Percentiles rank a stretch among this genome's conserved stretches.
Evolutionary conservation across 768 basidiomycete species (phyloP).

Genomic region (Podaxis pistillaris): DNA sequence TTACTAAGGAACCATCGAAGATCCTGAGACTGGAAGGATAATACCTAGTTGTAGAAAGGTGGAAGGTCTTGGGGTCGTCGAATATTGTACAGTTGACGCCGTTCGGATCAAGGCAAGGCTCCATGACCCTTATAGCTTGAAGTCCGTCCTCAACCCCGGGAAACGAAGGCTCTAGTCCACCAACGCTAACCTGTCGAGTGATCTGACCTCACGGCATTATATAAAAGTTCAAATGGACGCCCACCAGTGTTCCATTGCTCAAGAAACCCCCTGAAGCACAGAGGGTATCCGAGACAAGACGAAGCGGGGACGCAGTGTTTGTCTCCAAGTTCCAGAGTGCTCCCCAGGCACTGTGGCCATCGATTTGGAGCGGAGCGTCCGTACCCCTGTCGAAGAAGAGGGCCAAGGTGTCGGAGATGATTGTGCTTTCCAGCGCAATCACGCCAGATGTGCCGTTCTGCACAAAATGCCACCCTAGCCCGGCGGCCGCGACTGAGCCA

Average conservation of each 20-base stretch:
- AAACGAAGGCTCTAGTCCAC: slow-evolving; percentile 28
- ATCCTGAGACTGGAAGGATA: slow-evolving; percentile 37
- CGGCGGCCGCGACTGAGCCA: slow-evolving; percentile 8
- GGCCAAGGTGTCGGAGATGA: slow-evolving; percentile 28
- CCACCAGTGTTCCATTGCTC: slow-evolving; percentile 39
- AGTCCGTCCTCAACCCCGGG: slow-evolving; percentile 30
- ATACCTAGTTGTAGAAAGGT: slow-evolving; percentile 37
- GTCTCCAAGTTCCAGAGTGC: slow-evolving; percentile 43
- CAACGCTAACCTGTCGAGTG: slow-evolving; percentile 26
- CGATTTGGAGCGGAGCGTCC: slow-evolving; percentile 38
- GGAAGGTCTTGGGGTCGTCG: slow-evolving; percentile 32
- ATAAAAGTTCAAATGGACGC: slow-evolving; percentile 4
- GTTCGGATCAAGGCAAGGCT: slow-evolving; percentile 33
- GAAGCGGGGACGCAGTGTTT: slow-evolving; percentile 31
- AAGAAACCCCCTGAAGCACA: slow-evolving; percentile 43
- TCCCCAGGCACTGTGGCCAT: slow-evolving; percentile 45
- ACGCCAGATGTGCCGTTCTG: slow-evolving; percentile 29
- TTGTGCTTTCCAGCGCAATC: slow-evolving; percentile 27
- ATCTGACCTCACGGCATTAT: background rate
- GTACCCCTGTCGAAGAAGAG: slow-evolving; percentile 28
- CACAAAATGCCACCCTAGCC: slow-evolving; percentile 26
- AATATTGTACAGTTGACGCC: slow-evolving; percentile 31
- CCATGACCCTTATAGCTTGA: slow-evolving; percentile 35
- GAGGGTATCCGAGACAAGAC: slow-evolving; percentile 36
- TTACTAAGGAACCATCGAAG: slow-evolving; percentile 33